A percentile compares a stretch with the other conserved stretches of the same genome.
Conservation (phyloP, 345 rosid genomes). For the Eucalyptus fibrosa region DNA sequence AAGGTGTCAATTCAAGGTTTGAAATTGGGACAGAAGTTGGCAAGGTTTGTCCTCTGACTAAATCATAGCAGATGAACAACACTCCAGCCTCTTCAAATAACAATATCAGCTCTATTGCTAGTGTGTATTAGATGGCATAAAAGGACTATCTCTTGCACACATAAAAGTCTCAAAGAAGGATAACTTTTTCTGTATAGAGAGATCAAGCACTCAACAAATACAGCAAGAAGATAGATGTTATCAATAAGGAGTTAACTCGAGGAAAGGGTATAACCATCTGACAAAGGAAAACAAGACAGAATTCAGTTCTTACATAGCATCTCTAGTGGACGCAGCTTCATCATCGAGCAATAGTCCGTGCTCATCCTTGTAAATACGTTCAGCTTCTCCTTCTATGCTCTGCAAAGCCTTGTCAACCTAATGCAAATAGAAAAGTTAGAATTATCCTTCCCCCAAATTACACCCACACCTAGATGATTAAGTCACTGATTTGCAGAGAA, state of each 20-base stretch:
- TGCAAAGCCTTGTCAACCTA: conserved; percentile 89
- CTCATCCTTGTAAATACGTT: conserved; percentile 85
- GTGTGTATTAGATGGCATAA: not conserved
- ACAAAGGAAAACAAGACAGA: not conserved
- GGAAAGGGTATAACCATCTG: not conserved
- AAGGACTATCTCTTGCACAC: not conserved
- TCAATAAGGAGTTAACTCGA: not conserved
- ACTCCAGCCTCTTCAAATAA: not conserved
- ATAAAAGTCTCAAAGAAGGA: not conserved
- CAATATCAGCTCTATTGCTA: not conserved
- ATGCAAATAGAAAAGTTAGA: not conserved
- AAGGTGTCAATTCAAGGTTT: not conserved
- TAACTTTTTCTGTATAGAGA: not conserved
- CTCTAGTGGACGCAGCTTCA: conserved; percentile 94
- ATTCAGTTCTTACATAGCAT: conserved; percentile 71
- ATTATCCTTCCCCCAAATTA: not conserved
- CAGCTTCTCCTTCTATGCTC: conserved; percentile 93
- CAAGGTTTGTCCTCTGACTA: not conserved
- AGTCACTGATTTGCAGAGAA: not conserved
- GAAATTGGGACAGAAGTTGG: not conserved
- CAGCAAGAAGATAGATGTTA: not conserved
- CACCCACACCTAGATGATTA: too few species aligned
- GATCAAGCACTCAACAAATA: not conserved
- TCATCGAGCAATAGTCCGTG: conserved; percentile 68
- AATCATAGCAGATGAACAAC: not conserved